Base-by-base conservation (phyloP, 495 filamentous ascomycete genomes). In the Penicillium coprophilum region DNA sequence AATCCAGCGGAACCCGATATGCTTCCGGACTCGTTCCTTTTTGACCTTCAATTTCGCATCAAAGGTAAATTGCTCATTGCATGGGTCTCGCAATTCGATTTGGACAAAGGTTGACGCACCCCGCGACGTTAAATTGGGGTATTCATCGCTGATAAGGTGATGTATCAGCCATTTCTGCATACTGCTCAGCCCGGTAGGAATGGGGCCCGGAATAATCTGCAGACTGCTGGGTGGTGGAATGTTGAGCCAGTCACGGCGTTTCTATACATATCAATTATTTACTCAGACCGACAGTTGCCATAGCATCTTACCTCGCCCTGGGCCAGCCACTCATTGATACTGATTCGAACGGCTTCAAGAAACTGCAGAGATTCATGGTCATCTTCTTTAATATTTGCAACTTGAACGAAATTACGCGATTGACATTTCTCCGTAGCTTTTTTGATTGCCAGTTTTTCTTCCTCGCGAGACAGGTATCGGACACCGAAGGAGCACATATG, bases 101-200 rank as follows among this genome's bases (percentile, higher is more conserved):
- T 80, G 77, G 24, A 89, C 71, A 56, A 76, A 84, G n/a, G 66
- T 64, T 5, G 65, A 55, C 36, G 71, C 73, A 30, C 72, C 62
- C 30, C 82, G 66, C 1, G 79, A 74, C 23, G 75, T 73, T 39
- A 86, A 70, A 4, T 71, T 66, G 0, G 88, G 84, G 53, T 83
- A 90, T 61, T 88, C 85, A 10, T 74, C 70, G 11, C 81, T 79
- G 32, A 92, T 73, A 5, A 90, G 67, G 56, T 90, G 86, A 62
- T 91, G 83, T 6, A 92, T 77, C 17, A 92, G 77, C 15, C 82
- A 75, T 57, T 84, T 85, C 57, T 92, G 84, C 47, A 75, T 80
- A 12, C 64, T 69, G 48, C 68, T 81, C 46, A 81, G 43, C 1
- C 53, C 56, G n/a, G 40, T 21, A 6, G 67, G 64, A 46, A 65